Evolutionary conservation across 495 filamentous ascomycete genomes (phyloP), one percentile per base, ranked within the genome.

Genomic region (Opeltia flavorubescens): DNA sequence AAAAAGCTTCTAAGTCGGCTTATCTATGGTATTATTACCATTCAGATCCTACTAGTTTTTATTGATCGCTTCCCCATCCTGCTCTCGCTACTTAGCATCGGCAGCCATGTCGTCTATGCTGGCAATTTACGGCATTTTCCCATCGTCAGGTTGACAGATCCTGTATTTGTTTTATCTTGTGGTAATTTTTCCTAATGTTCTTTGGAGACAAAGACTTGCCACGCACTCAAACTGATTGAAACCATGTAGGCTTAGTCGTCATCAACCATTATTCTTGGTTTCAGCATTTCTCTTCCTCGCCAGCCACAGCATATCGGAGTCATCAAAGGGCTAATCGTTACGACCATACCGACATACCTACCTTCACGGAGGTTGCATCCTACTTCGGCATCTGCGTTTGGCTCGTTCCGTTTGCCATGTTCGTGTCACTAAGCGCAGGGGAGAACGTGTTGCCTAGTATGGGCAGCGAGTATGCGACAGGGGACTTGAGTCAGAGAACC

Each of bases 221-320:
- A 26, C 4, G 18, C 18, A 39, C 34, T 27, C 27, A 39, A 25
- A 43, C 45, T 31, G 7, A 47, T 20, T 15, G 24, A 12, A 20
- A 2, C 3, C 21, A 11, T 35, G 4, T 28, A 87, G 73, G 78
- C 11, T 74, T 95, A 31, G 91, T 98, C 31, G 64, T 93, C 15
- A 50, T 83, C n/a, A 95, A 98, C 64, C 91, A 98, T 62, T 93
- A 84, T 67, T 72, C 95, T 41, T 98, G 91, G 89, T 96, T 98
- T 68, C 78, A 75, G 34, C 82, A 95, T 63, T 96, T 98, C 64
- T 89, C 86, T 17, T 67, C 70, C 45, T 70, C 75, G 11, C 52
- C 64, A 5, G 20, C 57, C 54, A 31, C 24, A 52, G 60, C 35
- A 30, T 33, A 49, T 53, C 52, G 51, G 1, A 53, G 49, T 4